Conservation (phyloP, 768 basidiomycete species). For the Hydnomerulius pinastri region DNA sequence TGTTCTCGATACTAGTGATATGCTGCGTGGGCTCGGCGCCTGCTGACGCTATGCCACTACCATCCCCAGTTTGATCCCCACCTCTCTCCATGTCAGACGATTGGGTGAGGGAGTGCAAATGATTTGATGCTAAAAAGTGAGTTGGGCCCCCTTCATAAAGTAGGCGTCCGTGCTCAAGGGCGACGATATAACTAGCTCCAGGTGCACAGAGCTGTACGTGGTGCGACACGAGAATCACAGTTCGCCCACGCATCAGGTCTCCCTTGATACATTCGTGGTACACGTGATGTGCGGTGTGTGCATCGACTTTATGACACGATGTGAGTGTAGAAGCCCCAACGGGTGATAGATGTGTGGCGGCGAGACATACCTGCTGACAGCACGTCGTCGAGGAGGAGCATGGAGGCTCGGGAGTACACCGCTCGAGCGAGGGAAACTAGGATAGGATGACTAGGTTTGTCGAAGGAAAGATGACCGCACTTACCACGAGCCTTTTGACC, state of each 20-base stretch:
- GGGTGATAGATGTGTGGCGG: too few relatives aligned
- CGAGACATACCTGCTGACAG: too few relatives aligned
- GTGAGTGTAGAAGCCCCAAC: too few relatives aligned
- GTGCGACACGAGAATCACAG: slow-evolving; percentile 85
- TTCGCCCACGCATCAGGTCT: slow-evolving; percentile 67
- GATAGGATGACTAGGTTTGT: too few relatives aligned
- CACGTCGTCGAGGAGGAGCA: slow-evolving; percentile 83
- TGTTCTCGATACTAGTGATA: slow-evolving; percentile 26
- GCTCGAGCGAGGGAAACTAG: slow-evolving; percentile 72
- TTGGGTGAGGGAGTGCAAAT: too few relatives aligned
- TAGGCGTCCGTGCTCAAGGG: slow-evolving; percentile 63
- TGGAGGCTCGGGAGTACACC: slow-evolving; percentile 79
- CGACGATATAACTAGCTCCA: slow-evolving; percentile 75
- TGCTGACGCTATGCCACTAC: slow-evolving; percentile 18
- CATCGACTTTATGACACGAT: too few relatives aligned
- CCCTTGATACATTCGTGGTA: slow-evolving; percentile 74
- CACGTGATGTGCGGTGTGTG: slow-evolving; percentile 76
- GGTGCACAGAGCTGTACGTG: slow-evolving; percentile 83
- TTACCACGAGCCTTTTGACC: slow-evolving; percentile 70
- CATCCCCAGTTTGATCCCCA: neutral
- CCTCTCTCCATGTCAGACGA: slow-evolving; percentile 13
- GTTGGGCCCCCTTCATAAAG: slow-evolving; percentile 64
- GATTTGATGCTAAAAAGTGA: slow-evolving; percentile 60
- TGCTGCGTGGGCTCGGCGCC: too few relatives aligned
- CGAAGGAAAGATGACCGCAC: too few relatives aligned